These are phyloP conservation scores for Naganishia kalamii DNA, from an alignment of 768 basidiomycete species.

Conservation along the genomic window DNA sequence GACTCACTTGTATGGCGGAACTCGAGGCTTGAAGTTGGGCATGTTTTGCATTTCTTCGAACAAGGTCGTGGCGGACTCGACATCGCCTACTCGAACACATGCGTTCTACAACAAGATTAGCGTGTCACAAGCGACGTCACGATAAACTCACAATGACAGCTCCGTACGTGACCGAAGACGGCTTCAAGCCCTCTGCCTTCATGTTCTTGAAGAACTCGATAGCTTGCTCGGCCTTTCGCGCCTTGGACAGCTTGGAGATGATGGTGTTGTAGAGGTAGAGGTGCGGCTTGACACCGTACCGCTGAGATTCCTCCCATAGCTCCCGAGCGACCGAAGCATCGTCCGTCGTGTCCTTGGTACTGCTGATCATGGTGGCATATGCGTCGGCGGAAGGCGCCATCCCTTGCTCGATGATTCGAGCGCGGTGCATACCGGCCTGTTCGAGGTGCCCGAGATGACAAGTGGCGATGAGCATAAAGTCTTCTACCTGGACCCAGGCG, in stretches of 20 bases:
- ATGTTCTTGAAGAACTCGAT: conserved; percentile 81
- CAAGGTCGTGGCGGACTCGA: conserved; percentile 66
- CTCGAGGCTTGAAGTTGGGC: conserved; percentile 72
- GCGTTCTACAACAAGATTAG: conserved; percentile 50
- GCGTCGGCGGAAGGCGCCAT: conserved; percentile 77
- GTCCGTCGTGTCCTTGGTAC: conserved; percentile 89
- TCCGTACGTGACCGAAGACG: conserved; percentile 87
- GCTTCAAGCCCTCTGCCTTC: conserved; percentile 59
- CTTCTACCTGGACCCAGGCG: conserved; percentile 74
- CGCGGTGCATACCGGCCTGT: conserved; percentile 71
- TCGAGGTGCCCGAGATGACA: conserved; percentile 76
- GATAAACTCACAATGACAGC: conserved; percentile 63
- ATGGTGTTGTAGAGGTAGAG: conserved; percentile 93
- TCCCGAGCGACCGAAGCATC: conserved; percentile 80
- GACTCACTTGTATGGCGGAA: conserved; percentile 79
- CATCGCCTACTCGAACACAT: conserved; percentile 87
- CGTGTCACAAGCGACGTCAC: neutral
- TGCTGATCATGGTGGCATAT: conserved; percentile 81
- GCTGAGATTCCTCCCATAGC: conserved; percentile 71
- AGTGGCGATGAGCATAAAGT: conserved; percentile 78
- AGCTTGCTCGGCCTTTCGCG: conserved; percentile 84
- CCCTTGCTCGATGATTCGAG: conserved; percentile 68
- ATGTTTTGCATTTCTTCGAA: conserved; percentile 76
- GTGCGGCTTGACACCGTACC: conserved; percentile 65
- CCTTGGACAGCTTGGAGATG: conserved; percentile 90